These are phyloP conservation scores for Rhizopogon sp. DNA, from an alignment of 768 basidiomycete genomes.

Conservation along the genomic window DNA sequence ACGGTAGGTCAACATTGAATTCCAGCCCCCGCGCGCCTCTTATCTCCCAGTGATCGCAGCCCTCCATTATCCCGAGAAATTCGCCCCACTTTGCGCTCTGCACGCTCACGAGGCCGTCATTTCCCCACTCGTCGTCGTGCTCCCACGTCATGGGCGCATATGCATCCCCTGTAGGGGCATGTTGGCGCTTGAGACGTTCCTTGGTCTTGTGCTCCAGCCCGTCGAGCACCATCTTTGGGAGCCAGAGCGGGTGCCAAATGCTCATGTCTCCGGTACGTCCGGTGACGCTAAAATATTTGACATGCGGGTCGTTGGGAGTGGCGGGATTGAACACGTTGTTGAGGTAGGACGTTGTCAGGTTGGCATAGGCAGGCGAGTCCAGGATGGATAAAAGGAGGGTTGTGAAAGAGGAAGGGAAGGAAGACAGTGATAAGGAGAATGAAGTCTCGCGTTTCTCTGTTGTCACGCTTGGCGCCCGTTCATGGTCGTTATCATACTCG, in stretches of 20 bases:
- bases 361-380: slow-evolving; percentile 95
- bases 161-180: slow-evolving; percentile 21
- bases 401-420: slow-evolving; percentile 79
- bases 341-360: slow-evolving; percentile 82
- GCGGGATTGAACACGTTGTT: slow-evolving; percentile 76
- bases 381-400: slow-evolving; percentile 82
- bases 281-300: slow-evolving; percentile 91
- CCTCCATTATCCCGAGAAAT: slow-evolving; percentile 85
- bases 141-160: slow-evolving; percentile 38
- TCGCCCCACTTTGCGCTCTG: slow-evolving; percentile 95
- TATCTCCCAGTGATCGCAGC: slow-evolving; percentile 95
- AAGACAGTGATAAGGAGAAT: slow-evolving; percentile 48
- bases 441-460: slow-evolving; percentile 24
- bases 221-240: slow-evolving; percentile 92
- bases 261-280: slow-evolving; percentile 62
- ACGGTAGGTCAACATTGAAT: slow-evolving; percentile 54
- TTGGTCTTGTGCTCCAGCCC: slow-evolving; percentile 66
- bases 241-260: slow-evolving; percentile 95
- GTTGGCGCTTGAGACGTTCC: slow-evolving; percentile 33
- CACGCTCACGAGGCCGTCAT: slow-evolving; percentile 91
- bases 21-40: slow-evolving; percentile 82
- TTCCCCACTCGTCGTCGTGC: slow-evolving; percentile 63
- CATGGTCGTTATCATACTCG: too few relatives aligned
- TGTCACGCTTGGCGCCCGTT: neutral
- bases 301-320: slow-evolving; percentile 72